Percentiles rank a stretch among this genome's conserved stretches.
phyloP scores from a whole-genome alignment of 208 protist genomes.

The Trypanosoma conorhini region DNA sequence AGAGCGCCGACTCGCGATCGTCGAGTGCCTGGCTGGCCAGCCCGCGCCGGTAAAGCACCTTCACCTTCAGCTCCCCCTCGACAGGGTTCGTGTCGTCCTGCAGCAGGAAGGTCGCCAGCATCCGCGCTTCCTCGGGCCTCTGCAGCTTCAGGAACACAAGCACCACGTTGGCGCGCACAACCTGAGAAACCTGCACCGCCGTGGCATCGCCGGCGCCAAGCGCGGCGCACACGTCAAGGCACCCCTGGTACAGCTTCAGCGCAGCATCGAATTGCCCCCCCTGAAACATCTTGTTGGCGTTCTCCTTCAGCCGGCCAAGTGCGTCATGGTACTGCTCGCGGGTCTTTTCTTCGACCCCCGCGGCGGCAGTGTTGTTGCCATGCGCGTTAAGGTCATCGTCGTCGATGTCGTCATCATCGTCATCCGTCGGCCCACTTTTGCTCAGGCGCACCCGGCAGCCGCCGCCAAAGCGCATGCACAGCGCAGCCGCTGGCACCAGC shows the following conservation, averaged over 20 bases:
- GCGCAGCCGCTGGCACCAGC: neutral
- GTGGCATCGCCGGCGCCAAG: constrained; percentile 51
- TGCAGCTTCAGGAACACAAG: constrained; percentile 67
- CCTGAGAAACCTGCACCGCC: constrained; percentile 47
- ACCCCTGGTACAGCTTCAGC: constrained; percentile 70
- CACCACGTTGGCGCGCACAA: constrained; percentile 71
- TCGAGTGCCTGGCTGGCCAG: constrained; percentile 61
- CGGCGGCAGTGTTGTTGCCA: neutral
- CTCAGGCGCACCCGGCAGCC: neutral
- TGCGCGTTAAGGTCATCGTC: neutral
- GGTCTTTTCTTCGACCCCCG: neutral
- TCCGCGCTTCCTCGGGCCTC: constrained; percentile 66
- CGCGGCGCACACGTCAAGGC: constrained; percentile 53
- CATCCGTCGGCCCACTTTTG: neutral
- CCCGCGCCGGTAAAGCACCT: constrained; percentile 78
- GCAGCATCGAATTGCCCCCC: constrained; percentile 63
- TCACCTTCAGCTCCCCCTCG: constrained; percentile 58
- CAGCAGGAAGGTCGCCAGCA: constrained; percentile 76
- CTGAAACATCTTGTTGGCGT: constrained; percentile 67
- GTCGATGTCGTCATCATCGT: neutral
- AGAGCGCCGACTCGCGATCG: constrained; percentile 55
- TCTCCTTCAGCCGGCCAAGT: constrained; percentile 43
- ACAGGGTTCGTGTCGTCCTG: constrained; percentile 43
- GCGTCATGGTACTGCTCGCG: constrained; percentile 19
- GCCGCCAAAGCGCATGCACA: neutral